Evolutionary conservation across 495 filamentous ascomycete species (phyloP), one percentile per base, ranked within the genome.

Genomic region (Chaetomium cochliodes): DNA sequence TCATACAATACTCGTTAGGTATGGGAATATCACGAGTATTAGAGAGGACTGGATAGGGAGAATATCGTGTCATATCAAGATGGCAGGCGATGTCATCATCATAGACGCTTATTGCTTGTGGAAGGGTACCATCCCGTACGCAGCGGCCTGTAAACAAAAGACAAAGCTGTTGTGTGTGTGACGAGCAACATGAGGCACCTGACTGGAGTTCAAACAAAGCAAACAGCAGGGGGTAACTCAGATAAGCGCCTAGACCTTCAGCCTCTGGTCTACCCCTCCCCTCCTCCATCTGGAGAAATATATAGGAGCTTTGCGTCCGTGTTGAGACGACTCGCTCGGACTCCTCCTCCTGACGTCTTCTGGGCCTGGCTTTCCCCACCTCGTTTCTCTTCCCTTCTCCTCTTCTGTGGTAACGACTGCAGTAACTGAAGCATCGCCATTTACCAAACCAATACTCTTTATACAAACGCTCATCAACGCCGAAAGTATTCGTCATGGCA

Each of bases 331-430:
- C 5, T 26, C 26, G 46, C 58, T 60, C n/a, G 25, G 46, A 60
- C 28, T 18, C 44, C 41, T n/a, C 28, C 41, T 30, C 28, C 30
- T 60, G 58, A 60, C 58, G 44, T 60, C 46, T 50, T 50, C 3
- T 13, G 23, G 41, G 30, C 25, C 23, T 30, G 23, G 16, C 42
- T 3, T 18, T 33, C 7, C 8, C 33, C 18, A 55, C 52, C 37
- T 39, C 11, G 15, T 28, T 26, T 51, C 58, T 30, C 30, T 18
- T 50, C 6, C 28, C 26, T 39, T 51, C 20, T 37, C 46, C 26
- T 44, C 18, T 20, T 30, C 37, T 20, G 9, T 28, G n/a, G 18
- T 49, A 20, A 41, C 16, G 33, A 23, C 33, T 30, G 23, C 12
- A 9, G 8, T 2, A 6, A 2, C 1, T 22, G 33, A 54, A 54